Evolutionary conservation across 176 grass and related monocot genomes (phyloP).

Genomic region (Rhipidocladum racemiflorum): DNA sequence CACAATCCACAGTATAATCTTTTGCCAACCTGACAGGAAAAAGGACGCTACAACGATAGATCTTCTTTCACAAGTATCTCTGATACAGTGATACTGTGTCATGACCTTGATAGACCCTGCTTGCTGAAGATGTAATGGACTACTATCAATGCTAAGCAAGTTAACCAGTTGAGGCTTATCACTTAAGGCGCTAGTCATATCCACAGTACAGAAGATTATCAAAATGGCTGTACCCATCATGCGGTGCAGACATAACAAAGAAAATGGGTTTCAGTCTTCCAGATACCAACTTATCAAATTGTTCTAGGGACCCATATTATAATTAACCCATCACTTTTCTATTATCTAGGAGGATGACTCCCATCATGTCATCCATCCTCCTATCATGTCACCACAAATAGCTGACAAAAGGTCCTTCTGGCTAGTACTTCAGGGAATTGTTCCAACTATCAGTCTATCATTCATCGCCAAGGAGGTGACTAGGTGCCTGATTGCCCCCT

Average conservation of each 20-base stretch:
- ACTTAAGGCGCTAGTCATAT: slow-evolving; percentile 5
- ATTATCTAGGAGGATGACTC: background rate
- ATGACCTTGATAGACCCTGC: slow-evolving; percentile 3
- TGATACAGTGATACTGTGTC: background rate
- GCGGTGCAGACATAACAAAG: background rate
- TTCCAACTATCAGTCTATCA: background rate
- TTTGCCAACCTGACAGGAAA: background rate
- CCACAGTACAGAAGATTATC: background rate
- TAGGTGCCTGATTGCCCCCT: background rate
- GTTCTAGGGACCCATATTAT: background rate
- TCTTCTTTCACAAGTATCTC: background rate
- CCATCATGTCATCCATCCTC: background rate
- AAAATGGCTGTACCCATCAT: slow-evolving; percentile 10
- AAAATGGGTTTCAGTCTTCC: background rate
- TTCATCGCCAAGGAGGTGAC: background rate
- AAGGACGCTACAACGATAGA: background rate
- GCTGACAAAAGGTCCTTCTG: background rate
- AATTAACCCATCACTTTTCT: slow-evolving; percentile 1
- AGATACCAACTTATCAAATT: background rate
- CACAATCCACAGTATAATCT: background rate
- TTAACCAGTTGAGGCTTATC: background rate
- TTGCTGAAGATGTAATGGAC: background rate
- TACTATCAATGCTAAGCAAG: background rate
- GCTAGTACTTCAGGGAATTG: background rate
- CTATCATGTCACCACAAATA: background rate